phyloP scores from a whole-genome alignment of 495 filamentous ascomycete genomes.

The Viridothelium virens region DNA sequence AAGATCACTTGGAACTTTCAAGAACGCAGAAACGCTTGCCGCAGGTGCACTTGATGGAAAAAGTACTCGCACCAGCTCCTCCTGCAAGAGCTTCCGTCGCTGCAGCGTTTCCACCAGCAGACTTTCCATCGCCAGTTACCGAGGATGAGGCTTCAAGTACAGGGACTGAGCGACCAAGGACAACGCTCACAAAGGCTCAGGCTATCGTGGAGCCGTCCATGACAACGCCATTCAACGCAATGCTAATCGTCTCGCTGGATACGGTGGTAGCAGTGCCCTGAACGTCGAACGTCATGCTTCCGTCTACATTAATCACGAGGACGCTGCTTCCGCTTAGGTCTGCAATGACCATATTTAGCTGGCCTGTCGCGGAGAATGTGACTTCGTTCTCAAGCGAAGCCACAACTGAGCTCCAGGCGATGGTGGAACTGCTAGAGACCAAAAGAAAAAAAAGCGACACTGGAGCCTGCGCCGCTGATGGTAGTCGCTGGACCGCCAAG shows the following conservation, averaged over 20 bases:
- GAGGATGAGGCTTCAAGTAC: neutral
- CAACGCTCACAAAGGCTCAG: neutral
- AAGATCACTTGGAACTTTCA: neutral
- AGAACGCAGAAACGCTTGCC: neutral
- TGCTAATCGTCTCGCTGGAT: neutral
- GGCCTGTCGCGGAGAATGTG: neutral
- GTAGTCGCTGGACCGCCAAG: neutral
- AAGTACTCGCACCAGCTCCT: neutral
- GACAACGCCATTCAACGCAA: neutral
- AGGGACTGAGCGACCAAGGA: neutral
- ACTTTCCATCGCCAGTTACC: neutral
- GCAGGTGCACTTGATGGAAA: neutral
- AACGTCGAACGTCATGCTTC: neutral
- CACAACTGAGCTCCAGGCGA: neutral
- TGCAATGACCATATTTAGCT: neutral
- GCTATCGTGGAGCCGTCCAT: neutral
- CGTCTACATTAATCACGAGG: neutral
- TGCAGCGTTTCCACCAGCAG: neutral
- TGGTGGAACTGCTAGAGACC: neutral
- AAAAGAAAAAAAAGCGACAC: neutral
- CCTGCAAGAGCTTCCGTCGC: neutral
- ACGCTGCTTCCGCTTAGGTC: neutral
- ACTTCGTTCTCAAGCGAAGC: neutral
- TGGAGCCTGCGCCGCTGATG: neutral
- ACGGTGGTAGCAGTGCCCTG: neutral